A percentile compares a stretch with the other conserved stretches of the same genome.
phyloP scores from a whole-genome alignment of 2,329 filamentous ascomycete species.

The Diaporthe citrichinensis region DNA sequence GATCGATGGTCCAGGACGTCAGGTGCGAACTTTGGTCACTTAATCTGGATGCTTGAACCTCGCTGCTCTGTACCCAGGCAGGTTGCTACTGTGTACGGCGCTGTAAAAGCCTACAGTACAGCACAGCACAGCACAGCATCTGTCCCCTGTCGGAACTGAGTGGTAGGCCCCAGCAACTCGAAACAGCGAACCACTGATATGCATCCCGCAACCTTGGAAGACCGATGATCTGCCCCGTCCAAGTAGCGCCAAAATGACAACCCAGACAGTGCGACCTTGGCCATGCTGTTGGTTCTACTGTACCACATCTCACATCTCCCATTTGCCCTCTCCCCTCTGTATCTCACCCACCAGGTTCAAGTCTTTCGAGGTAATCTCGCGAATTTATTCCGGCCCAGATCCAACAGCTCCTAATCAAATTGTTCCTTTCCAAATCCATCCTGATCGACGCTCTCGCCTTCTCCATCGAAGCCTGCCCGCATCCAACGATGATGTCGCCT shows the following conservation, averaged over 20 bases:
- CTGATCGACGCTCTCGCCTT: constrained; percentile 28
- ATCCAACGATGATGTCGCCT: not conserved
- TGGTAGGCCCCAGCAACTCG: constrained; percentile 25
- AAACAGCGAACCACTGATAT: constrained; percentile 34
- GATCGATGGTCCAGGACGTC: not conserved
- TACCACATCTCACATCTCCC: not conserved
- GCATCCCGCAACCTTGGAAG: constrained; percentile 23
- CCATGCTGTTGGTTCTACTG: not conserved
- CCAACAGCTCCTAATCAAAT: constrained; percentile 28
- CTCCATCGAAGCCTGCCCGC: not conserved
- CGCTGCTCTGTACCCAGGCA: not conserved
- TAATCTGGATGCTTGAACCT: not conserved
- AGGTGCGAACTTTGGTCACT: not conserved
- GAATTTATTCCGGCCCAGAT: constrained; percentile 19
- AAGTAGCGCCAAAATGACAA: not conserved
- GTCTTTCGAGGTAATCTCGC: constrained; percentile 29
- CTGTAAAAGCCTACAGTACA: not conserved
- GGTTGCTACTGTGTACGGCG: no score
- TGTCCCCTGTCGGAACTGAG: not conserved
- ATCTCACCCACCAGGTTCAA: constrained; percentile 13
- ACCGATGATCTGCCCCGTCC: constrained; percentile 9
- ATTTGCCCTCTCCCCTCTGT: not conserved
- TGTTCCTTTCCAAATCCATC: constrained; percentile 4
- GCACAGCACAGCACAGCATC: not conserved
- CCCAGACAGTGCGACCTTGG: not conserved